Evolutionary conservation across 1,284 basidiomycete species (phyloP).

Genomic region (Marasmius fiardii): DNA sequence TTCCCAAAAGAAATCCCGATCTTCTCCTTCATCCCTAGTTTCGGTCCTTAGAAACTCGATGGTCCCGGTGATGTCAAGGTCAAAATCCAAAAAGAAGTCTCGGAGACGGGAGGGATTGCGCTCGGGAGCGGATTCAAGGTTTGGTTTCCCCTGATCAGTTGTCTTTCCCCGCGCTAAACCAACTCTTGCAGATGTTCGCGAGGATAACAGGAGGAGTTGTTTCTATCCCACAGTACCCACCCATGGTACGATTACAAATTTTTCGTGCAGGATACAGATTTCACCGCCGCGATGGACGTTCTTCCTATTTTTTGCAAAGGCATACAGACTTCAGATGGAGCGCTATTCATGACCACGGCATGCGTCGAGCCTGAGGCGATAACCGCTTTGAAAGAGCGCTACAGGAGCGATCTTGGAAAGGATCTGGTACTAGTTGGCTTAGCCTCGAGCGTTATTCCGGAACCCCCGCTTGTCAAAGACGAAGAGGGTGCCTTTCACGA

Average conservation of each 20-base stretch:
- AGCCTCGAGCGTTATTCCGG: background rate
- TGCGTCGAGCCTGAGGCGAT: background rate
- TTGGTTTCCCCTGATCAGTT: no score
- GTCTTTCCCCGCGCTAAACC: no score
- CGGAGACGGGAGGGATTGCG: background rate
- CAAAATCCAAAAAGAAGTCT: background rate
- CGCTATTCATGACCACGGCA: background rate
- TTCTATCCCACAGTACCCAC: background rate
- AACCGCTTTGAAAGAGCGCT: background rate
- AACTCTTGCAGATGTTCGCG: no score
- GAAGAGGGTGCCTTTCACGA: constrained; percentile 14
- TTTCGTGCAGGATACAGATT: background rate
- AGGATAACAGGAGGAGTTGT: background rate
- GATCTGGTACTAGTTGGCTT: background rate
- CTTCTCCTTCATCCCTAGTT: background rate
- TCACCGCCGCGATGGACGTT: background rate
- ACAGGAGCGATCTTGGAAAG: background rate
- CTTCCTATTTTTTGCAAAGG: background rate
- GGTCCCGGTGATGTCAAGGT: background rate
- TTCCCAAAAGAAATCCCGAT: background rate
- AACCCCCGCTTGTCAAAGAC: background rate
- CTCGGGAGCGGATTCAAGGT: no score
- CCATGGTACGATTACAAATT: background rate
- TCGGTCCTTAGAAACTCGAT: constrained; percentile 3
- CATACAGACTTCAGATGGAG: background rate